These are phyloP conservation scores for Ophiostoma triangulosporum DNA, from an alignment of 2,329 filamentous ascomycete genomes.

Conservation along the genomic window DNA sequence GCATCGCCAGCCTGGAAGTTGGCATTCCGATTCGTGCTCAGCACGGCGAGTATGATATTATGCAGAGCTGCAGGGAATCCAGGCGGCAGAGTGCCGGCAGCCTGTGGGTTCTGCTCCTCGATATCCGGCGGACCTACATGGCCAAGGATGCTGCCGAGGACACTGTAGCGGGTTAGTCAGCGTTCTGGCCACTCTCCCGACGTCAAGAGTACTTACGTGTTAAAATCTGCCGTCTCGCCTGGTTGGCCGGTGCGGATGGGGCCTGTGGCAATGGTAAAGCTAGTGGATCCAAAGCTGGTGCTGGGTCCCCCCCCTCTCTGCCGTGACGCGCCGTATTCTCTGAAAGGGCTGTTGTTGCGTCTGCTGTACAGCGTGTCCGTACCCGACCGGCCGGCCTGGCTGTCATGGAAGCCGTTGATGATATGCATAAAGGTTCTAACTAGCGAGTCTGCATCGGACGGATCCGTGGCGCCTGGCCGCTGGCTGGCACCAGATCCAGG, in stretches of 20 bases:
- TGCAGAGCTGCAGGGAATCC: constrained; percentile 25
- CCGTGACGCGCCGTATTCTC: neutral
- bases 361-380: neutral
- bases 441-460: constrained; percentile 23
- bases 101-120: constrained; percentile 11
- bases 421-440: constrained; percentile 30
- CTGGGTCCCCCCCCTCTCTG: neutral
- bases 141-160: constrained; percentile 33
- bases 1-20: constrained; percentile 53
- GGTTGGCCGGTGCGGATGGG: constrained; percentile 16
- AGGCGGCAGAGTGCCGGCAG: constrained; percentile 18
- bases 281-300: constrained; percentile 25
- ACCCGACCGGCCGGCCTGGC: constrained; percentile 8
- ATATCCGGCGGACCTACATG: constrained; percentile 17
- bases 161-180: constrained; percentile 20
- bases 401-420: constrained; percentile 22
- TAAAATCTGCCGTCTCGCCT: constrained; percentile 23
- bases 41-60: constrained; percentile 18
- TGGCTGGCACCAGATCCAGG: neutral
- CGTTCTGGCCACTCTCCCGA: no score
- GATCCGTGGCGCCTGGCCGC: constrained; percentile 12
- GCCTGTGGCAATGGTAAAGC: constrained; percentile 34
- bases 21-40: constrained; percentile 13
- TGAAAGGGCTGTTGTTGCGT: neutral
- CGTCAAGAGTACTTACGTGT: constrained; percentile 27